Evolutionary conservation across 2,329 filamentous ascomycete genomes (phyloP), one percentile per base, ranked within the genome.

Genomic region (Hypoxylon sp.): DNA sequence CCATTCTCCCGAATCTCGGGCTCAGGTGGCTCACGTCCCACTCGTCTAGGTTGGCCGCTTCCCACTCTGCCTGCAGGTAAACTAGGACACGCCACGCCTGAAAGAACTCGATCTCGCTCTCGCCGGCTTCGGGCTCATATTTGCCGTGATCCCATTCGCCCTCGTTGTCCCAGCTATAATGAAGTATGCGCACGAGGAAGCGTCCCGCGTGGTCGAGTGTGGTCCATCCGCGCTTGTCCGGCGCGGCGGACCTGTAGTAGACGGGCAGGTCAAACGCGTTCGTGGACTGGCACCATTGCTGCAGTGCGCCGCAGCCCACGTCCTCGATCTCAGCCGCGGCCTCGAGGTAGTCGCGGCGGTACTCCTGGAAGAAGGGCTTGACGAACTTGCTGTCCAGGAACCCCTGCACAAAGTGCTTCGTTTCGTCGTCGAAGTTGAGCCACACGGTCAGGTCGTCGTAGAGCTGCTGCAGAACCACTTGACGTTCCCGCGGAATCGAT

Each of bases 31-130:
- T 19, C 24, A 24, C 50, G 22, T 72, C 70, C 68, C 69, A 72
- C 13, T 65, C 65, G 13, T 71, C 69, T 20, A 71, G 46, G 41
- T 72, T 70, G 17, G 64, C 69, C 7, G 68, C 70, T 54, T 74
- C 71, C 73, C 73, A 75, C 20, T 75, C 73, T 0, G 62, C 67
- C 60, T 74, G 73, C 24, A 74, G 47, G 34, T 73, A 74, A 19
- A 66, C 58, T 17, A 74, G 50, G 32, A 74, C 64, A 0, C 70
- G 64, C 72, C 73, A 75, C 19, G 73, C 72, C 39, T 74, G 71
- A 56, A 66, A 69, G 32, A 74, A 71, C 49, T 75, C 72, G 8
- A 62, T 24, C 3, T 73, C 73, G 46, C 62, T 59, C 43, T 72
- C 71, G 2, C 55, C 69, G 28, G 66, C 51, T 15, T 62, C 59